Conservation (phyloP, 2,329 filamentous ascomycete species). For the Basipetospora chlamydospora region DNA sequence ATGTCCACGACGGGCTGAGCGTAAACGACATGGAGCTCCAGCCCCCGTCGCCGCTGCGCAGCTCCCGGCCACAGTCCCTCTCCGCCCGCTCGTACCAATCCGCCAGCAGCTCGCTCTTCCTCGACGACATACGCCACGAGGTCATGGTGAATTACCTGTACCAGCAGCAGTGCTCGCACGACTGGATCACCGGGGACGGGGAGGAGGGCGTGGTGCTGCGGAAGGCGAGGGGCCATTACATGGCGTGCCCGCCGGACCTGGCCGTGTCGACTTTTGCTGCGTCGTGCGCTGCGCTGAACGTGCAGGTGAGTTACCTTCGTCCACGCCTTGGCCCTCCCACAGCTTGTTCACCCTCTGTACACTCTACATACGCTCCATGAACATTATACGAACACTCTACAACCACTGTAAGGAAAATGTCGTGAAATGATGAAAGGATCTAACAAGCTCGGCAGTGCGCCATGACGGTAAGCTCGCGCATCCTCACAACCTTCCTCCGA, state of each 20-base stretch:
- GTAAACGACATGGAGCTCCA: slow-evolving; percentile 32
- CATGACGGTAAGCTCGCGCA: slow-evolving; percentile 68
- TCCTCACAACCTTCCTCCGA: slow-evolving; percentile 64
- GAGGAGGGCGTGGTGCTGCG: slow-evolving; percentile 59
- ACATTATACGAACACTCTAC: too few relatives aligned
- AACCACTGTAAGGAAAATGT: too few relatives aligned
- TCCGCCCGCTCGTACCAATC: slow-evolving; percentile 30
- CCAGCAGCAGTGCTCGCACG: slow-evolving; percentile 60
- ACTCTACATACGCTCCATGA: too few relatives aligned
- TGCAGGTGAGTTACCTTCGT: slow-evolving; percentile 50
- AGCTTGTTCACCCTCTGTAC: too few relatives aligned
- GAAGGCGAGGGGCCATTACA: slow-evolving; percentile 53
- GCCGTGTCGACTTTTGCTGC: slow-evolving; percentile 46
- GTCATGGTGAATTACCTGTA: slow-evolving; percentile 76
- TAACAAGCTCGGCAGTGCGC: slow-evolving; percentile 47
- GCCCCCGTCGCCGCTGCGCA: slow-evolving; percentile 30
- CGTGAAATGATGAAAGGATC: too few relatives aligned
- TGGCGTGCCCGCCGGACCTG: slow-evolving; percentile 56
- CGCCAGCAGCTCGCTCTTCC: slow-evolving; percentile 34
- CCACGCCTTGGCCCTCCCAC: too few relatives aligned
- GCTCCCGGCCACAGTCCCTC: slow-evolving; percentile 37
- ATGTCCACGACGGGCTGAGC: too few relatives aligned
- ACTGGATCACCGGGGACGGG: slow-evolving; percentile 61
- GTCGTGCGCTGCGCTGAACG: slow-evolving; percentile 54
- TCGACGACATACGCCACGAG: slow-evolving; percentile 65